Evolutionary conservation across 2,329 filamentous ascomycete species (phyloP).

Genomic region (Neonectria ditissima): DNA sequence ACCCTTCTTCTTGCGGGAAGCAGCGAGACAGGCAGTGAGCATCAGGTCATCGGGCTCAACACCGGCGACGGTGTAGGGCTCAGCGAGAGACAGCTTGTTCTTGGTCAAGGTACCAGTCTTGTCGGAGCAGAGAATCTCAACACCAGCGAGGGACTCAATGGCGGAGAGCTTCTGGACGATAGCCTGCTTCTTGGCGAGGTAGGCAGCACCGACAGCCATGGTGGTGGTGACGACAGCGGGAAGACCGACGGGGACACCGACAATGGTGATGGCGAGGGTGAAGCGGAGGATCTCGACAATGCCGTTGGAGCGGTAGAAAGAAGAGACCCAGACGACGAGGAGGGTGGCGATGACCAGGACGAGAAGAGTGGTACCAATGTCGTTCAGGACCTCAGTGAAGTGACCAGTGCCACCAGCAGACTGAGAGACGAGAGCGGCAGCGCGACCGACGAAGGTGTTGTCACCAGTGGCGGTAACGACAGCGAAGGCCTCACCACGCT

Average conservation of each 20-base stretch:
- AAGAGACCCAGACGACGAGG: constrained; percentile 85
- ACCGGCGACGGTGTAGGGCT: constrained; percentile 85
- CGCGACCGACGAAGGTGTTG: constrained; percentile 89
- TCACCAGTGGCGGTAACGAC: constrained; percentile 88
- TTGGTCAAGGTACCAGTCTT: constrained; percentile 95
- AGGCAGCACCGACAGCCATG: constrained; percentile 93
- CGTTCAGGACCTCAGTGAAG: constrained; percentile 91
- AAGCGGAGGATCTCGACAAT: constrained; percentile 86
- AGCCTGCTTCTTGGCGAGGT: constrained; percentile 91
- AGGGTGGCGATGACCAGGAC: constrained; percentile 84
- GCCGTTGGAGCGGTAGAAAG: constrained; percentile 86
- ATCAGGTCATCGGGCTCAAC: constrained; percentile 90
- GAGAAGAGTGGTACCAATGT: constrained; percentile 84
- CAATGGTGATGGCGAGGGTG: constrained; percentile 89
- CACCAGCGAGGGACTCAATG: constrained; percentile 91
- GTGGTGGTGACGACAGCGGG: constrained; percentile 94
- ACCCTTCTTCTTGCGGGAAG: constrained; percentile 94
- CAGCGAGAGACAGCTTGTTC: constrained; percentile 90
- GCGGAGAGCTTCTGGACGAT: constrained; percentile 94
- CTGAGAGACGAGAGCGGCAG: constrained; percentile 85
- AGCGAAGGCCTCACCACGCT: constrained; percentile 88
- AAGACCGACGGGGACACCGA: constrained; percentile 93
- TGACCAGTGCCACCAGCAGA: constrained; percentile 81
- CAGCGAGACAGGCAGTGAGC: constrained; percentile 90
- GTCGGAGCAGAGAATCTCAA: constrained; percentile 94